These are phyloP conservation scores for Hygrophorus russula DNA, from an alignment of 768 basidiomycete species.

Conservation along the genomic window DNA sequence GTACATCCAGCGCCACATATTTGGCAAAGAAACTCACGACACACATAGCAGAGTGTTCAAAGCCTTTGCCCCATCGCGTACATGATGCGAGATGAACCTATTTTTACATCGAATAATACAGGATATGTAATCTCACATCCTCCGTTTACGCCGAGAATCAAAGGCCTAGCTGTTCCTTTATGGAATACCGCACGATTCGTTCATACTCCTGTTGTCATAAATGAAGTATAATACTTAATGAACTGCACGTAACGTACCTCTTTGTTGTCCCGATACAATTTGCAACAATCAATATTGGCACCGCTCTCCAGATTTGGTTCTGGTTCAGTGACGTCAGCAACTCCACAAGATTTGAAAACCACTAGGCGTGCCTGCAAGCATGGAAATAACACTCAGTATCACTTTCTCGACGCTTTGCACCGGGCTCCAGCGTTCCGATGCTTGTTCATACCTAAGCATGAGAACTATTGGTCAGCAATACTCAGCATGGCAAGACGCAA, in stretches of 20 bases:
- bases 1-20: slow-evolving; percentile 81
- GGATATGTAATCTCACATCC: too few species aligned
- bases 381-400: slow-evolving; percentile 89
- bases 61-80: slow-evolving; percentile 8
- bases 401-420: slow-evolving; percentile 98
- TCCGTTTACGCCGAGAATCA: slow-evolving; percentile 14
- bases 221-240: neutral
- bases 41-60: slow-evolving; percentile 32
- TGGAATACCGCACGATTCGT: slow-evolving; percentile 68
- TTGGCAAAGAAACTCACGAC: slow-evolving; percentile 36
- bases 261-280: slow-evolving; percentile 86
- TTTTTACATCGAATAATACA: too few species aligned
- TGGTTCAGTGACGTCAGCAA: slow-evolving; percentile 13
- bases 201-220: slow-evolving; percentile 58
- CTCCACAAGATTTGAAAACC: slow-evolving; percentile 1
- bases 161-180: slow-evolving; percentile 77
- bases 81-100: neutral
- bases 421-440: slow-evolving; percentile 97
- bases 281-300: slow-evolving; percentile 96
- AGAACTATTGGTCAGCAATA: too few species aligned
- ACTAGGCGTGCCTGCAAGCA: slow-evolving; percentile 72
- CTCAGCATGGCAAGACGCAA: too few species aligned
- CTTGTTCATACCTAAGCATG: slow-evolving; percentile 51
- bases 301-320: slow-evolving; percentile 98
- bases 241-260: slow-evolving; percentile 8